Evolutionary conservation across 202 grass and related monocot genomes (phyloP), one percentile per base, ranked within the genome.

Genomic region (Digitaria exilis): DNA sequence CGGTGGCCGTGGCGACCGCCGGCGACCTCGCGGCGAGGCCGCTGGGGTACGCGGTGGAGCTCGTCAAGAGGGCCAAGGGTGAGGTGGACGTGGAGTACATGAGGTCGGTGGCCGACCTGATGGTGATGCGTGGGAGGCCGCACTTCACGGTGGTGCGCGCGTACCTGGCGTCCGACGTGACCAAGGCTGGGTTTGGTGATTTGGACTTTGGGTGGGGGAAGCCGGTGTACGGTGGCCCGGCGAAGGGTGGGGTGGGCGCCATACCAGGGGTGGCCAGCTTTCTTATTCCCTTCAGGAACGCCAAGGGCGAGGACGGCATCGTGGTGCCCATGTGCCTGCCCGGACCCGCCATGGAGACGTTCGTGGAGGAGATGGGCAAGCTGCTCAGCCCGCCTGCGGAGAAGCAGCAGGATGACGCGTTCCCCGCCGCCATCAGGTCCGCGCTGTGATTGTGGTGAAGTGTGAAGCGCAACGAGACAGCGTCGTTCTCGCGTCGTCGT

Each of bases 201-300:
- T 73, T 98, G 3, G 92, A 98, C 89, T 98, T 98, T 59, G 96
- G 96, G 14, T 98, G 96, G 96, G 96, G 96, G 10, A 88, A 69
- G 83, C 81, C 95, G 2, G 84, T 58, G 56, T 97, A 93, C 78
- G 92, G 90, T 3, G 95, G 95, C 0, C 95, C 89, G 5, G 92
- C 95, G 0, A 95, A 88, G 84, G 95, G 92, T 21, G 88, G 95
- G 14, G 92, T 92, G 11, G 94, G 94, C 46, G 86, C 90, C 86
- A 97, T 94, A 50, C 94, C 94, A 11, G 94, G 91, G 5, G 86
- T 97, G 18, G 90, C 90, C 7, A 97, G 94, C 46, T 97, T 97
- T 80, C 81, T 85, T 51, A 86, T 97, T 77, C 84, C 81, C 50
- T 87, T 84, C 76, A 94, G 58, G 29, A 97, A 97, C 80, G 81